Evolutionary conservation across 2,329 filamentous ascomycete species (phyloP).

Genomic region (Aureobasidium namibiae): DNA sequence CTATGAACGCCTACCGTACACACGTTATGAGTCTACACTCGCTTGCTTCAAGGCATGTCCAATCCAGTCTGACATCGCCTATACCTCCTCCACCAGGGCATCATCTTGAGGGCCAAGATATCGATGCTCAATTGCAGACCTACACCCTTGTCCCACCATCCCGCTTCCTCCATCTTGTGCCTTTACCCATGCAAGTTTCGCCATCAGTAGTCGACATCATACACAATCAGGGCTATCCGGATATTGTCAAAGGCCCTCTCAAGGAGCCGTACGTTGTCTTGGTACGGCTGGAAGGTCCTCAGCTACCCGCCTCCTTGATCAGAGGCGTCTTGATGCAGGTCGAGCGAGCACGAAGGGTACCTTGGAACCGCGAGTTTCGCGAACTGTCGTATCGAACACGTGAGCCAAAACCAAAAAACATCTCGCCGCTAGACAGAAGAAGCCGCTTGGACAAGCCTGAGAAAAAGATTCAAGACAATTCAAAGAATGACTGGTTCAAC

Average conservation of each 20-base stretch:
- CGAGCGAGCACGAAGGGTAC: conserved; percentile 13
- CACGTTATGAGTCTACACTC: conserved; percentile 46
- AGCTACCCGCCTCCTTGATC: conserved; percentile 22
- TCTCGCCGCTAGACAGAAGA: neutral
- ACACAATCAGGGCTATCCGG: conserved; percentile 26
- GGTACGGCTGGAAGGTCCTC: conserved; percentile 26
- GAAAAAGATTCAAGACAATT: no score
- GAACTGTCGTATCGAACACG: conserved; percentile 19
- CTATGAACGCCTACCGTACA: conserved; percentile 54
- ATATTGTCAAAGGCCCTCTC: conserved; percentile 20
- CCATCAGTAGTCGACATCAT: conserved; percentile 27
- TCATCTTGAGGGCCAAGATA: conserved; percentile 40
- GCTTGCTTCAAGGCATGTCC: conserved; percentile 36
- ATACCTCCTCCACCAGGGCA: conserved; percentile 36
- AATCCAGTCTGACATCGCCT: conserved; percentile 33
- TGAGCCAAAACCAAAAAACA: conserved; percentile 15
- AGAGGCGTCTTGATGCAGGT: conserved; percentile 18
- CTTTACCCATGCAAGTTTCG: conserved; percentile 18
- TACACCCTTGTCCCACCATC: conserved; percentile 43
- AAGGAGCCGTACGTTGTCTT: conserved; percentile 26
- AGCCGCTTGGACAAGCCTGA: neutral
- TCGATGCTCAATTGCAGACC: conserved; percentile 31
- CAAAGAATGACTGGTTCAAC: neutral
- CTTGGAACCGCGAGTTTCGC: conserved; percentile 14
- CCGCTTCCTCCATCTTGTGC: conserved; percentile 21